Evolutionary conservation across 257 asterid genomes (phyloP), one percentile per base, ranked within the genome.

Genomic region (Capsicum pubescens): DNA sequence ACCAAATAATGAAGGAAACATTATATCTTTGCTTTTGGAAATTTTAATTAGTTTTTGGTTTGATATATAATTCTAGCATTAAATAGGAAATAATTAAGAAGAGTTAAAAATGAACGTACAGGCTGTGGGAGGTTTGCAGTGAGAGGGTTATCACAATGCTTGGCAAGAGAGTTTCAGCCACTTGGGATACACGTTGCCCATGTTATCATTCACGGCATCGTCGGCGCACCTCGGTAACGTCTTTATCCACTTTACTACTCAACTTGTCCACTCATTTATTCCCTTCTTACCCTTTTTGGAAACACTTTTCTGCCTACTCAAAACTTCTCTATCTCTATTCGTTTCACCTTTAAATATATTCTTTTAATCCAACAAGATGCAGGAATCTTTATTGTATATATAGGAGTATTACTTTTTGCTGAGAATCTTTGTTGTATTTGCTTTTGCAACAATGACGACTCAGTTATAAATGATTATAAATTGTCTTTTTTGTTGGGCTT

Each of bases 61-160:
- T 39, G 44, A 39, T 39, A 39, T 39, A 4, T 39, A 3, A 39
- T 39, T 39, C 3, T 39, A 4, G 44, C 32, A 26, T 26, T 26
- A 26, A 26, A 26, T 26, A 39, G 44, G 44, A 39, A 39, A 39
- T 3, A 26, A 26, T 26, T 26, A 39, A 39, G 44, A 39, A 39
- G 44, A 39, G 44, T 39, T 39, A 39, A 39, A 39, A 39, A 3
- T 39, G 32, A 26, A 26, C 32, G 32, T 4, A 46, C 66, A 93
- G 98, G 97, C 86, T 93, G 98, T 84, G 98, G 96, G 26, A 95
- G 93, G 84, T 95, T 92, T 77, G 98, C 97, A 13, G 42, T 90
- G 94, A 89, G 98, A 88, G 98, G 87, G 82, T 89, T 93, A 87
- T 90, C 98, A 2, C 96, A 95, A 81, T 91, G 97, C 35, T 83